Base-by-base conservation (phyloP, 352 stramenopile genomes). In the Nothophytophthora sp. region DNA sequence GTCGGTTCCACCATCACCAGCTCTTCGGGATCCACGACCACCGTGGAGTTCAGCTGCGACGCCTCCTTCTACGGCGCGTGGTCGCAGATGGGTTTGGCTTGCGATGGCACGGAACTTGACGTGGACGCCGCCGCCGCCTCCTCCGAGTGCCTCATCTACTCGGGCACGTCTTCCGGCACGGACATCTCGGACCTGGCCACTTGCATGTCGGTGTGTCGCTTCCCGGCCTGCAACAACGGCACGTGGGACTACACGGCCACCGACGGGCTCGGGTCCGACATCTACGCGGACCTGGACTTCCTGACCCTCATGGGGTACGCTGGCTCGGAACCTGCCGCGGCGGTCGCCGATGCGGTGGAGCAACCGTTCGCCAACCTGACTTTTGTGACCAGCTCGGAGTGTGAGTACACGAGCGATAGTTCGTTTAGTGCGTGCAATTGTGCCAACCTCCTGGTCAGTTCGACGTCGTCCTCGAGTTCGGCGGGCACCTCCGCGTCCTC, bases 161-260 rank as follows among this genome's bases (percentile, higher is more conserved):
- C 68, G 4, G 85, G 85, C 10, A 54, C 72, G 1, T 73, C 83
- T 20, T 73, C 75, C 0, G 66, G 73, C 19, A 64, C 64, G 1
- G 44, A 58, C 0, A 64, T 92, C 20, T 69, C 74, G 10, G 71
- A 87, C 54, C 47, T 90, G 55, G 68, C 74, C 19, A 70, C 82
- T 10, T 95, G 85, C 46, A 70, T 95, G 62, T 92, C 81, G 12
- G 69, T 87, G n/a, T 95, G 85, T 35, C 70, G 75, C 37, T 91
- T 95, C 60, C 85, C 85, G 18, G 81, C 71, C 11, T 95, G 85
- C 46, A 54, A 46, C 23, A 81, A 90, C 32, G 78, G 73, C 42
- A 70, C 55, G 55, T 95, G 85, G 85, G 85, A 92, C 55, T 95
- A 95, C 63, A 46, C 63, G 35, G 62, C 79, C 2, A 51, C 65